Percentiles rank a stretch among this genome's conserved stretches.
phyloP scores from a whole-genome alignment of 202 grass and related monocot species.

The Eragrostis tef region DNA sequence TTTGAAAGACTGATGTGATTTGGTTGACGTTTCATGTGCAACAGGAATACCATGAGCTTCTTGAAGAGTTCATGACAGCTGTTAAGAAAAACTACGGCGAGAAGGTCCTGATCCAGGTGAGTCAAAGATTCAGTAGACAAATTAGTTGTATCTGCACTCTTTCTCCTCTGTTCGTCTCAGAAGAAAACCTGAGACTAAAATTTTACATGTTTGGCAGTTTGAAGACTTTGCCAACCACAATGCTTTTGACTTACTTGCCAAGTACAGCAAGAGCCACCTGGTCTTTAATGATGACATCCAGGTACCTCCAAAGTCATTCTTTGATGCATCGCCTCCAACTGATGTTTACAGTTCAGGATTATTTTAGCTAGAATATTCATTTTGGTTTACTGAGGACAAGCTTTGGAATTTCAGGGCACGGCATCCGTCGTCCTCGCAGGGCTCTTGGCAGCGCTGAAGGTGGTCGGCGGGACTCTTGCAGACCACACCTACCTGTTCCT shows the following conservation, averaged over 20 bases:
- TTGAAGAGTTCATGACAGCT: constrained; percentile 88
- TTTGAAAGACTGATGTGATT: neutral
- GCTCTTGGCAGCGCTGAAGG: constrained; percentile 71
- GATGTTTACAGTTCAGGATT: too few relatives aligned
- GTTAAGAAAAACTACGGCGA: constrained; percentile 94
- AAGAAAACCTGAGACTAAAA: neutral
- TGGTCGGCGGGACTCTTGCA: constrained; percentile 78
- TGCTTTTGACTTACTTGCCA: constrained; percentile 89
- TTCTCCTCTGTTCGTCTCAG: neutral
- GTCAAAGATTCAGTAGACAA: neutral
- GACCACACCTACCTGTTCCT: constrained; percentile 96
- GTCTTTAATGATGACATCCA: constrained; percentile 99
- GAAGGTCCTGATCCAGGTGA: constrained; percentile 83
- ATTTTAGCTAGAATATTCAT: too few relatives aligned
- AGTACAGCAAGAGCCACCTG: constrained; percentile 91
- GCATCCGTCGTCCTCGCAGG: constrained; percentile 91
- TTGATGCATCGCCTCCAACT: neutral
- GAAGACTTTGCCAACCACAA: constrained; percentile 99
- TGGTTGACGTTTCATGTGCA: neutral
- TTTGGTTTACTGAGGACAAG: neutral
- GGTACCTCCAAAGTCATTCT: constrained; percentile 43
- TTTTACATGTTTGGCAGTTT: constrained; percentile 54
- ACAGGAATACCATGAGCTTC: constrained; percentile 88
- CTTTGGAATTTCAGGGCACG: constrained; percentile 64
- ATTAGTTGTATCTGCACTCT: neutral